phyloP scores from a whole-genome alignment of 2,329 filamentous ascomycete genomes.

The Hymenoscyphus albidus region DNA sequence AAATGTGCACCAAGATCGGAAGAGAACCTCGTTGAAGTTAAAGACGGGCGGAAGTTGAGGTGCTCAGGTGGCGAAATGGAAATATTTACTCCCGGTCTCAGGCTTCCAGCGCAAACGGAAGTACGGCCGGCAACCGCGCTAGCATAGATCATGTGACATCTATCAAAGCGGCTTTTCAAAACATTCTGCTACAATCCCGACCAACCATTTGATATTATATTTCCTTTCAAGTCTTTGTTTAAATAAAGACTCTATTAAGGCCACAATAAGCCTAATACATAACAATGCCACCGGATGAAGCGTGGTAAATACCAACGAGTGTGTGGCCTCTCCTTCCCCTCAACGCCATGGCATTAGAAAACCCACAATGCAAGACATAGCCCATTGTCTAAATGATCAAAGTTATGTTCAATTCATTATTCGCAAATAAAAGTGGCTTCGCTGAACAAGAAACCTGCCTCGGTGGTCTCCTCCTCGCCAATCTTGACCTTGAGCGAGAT shows the following conservation, averaged over 20 bases:
- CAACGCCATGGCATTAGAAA: slow-evolving; percentile 26
- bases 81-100: background rate
- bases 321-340: slow-evolving; percentile 25
- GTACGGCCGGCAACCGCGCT: background rate
- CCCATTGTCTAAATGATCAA: background rate
- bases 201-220: background rate
- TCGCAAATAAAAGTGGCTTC: slow-evolving; percentile 96
- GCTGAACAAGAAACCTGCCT: slow-evolving; percentile 75
- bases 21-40: no score
- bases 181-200: background rate
- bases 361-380: slow-evolving; percentile 16
- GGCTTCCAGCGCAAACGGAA: background rate
- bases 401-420: slow-evolving; percentile 14
- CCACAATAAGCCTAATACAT: background rate
- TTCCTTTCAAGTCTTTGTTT: slow-evolving; percentile 17
- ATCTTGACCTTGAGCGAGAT: slow-evolving; percentile 78
- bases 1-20: no score
- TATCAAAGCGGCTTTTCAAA: background rate
- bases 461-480: slow-evolving; percentile 71
- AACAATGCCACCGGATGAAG: background rate
- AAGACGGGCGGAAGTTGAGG: no score
- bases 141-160: background rate
- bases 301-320: slow-evolving; percentile 27
- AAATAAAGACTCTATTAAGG: slow-evolving; percentile 19
- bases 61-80: no score